Evolutionary conservation across 1,284 basidiomycete species (phyloP).

Genomic region (Rhizoctonia solani): DNA sequence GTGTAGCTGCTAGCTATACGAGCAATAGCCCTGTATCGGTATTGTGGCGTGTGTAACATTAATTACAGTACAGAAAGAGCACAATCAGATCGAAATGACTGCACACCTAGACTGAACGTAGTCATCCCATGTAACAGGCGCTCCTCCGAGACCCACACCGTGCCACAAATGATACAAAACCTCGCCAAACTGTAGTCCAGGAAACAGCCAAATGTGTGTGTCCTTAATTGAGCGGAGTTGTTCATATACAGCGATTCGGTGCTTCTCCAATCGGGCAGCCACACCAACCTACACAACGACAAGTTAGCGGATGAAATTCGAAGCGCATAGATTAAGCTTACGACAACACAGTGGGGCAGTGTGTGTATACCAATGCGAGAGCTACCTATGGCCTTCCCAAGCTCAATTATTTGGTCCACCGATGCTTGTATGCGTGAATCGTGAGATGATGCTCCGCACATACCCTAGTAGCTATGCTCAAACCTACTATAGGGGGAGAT

Average conservation of each 20-base stretch:
- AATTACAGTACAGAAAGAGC: too few relatives aligned
- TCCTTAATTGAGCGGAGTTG: background rate
- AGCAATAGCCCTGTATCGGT: too few relatives aligned
- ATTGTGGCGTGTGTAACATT: too few relatives aligned
- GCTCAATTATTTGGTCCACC: slow-evolving; percentile 14
- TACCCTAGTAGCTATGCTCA: too few relatives aligned
- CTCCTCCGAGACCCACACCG: background rate
- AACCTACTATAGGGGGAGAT: too few relatives aligned
- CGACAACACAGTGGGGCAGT: background rate
- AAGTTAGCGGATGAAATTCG: background rate
- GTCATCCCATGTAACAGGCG: slow-evolving; percentile 18
- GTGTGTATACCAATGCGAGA: slow-evolving; percentile 2
- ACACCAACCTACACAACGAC: background rate
- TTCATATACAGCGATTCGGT: background rate
- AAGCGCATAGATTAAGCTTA: background rate
- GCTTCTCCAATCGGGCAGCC: background rate
- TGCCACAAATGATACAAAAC: slow-evolving; percentile 22
- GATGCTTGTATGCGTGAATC: slow-evolving; percentile 11
- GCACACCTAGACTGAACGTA: slow-evolving; percentile 7
- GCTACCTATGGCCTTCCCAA: background rate
- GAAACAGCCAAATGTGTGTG: background rate
- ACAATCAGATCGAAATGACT: background rate
- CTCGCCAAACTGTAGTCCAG: background rate
- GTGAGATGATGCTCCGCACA: background rate
- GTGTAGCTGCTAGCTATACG: too few relatives aligned